These are phyloP conservation scores for Davidsoniella virescens DNA, from an alignment of 2,329 filamentous ascomycete genomes.

Conservation along the genomic window DNA sequence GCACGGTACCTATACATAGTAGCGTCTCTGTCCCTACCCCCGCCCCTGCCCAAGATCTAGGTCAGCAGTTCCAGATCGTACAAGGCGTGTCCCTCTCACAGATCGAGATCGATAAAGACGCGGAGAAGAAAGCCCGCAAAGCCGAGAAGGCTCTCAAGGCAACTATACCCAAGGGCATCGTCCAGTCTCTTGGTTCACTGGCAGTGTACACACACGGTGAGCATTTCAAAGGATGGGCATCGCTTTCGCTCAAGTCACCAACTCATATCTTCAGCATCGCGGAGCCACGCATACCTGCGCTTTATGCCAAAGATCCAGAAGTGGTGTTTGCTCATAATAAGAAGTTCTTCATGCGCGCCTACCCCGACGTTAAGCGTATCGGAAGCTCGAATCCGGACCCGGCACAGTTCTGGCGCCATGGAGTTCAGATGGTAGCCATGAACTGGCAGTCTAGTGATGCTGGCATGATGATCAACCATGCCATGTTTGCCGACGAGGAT, in stretches of 20 bases:
- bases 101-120: neutral
- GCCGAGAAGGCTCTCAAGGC: neutral
- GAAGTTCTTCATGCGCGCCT: conserved; percentile 76
- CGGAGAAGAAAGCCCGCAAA: neutral
- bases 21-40: neutral
- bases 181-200: conserved; percentile 43
- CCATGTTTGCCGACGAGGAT: conserved; percentile 78
- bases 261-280: conserved; percentile 75
- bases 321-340: conserved; percentile 80
- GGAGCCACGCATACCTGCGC: conserved; percentile 54
- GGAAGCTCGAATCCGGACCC: conserved; percentile 92
- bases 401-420: conserved; percentile 76
- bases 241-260: conserved; percentile 42
- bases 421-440: conserved; percentile 92
- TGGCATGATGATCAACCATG: conserved; percentile 91
- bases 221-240: conserved; percentile 57
- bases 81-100: neutral
- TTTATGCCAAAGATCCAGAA: conserved; percentile 45
- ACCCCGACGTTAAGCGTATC: conserved; percentile 63
- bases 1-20: too few relatives aligned
- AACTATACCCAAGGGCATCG: neutral
- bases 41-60: neutral
- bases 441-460: conserved; percentile 96
- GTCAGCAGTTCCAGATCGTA: neutral
- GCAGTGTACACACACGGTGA: conserved; percentile 80